Evolutionary conservation across 2,329 filamentous ascomycete genomes (phyloP).

Genomic region (Huntiella decipiens): DNA sequence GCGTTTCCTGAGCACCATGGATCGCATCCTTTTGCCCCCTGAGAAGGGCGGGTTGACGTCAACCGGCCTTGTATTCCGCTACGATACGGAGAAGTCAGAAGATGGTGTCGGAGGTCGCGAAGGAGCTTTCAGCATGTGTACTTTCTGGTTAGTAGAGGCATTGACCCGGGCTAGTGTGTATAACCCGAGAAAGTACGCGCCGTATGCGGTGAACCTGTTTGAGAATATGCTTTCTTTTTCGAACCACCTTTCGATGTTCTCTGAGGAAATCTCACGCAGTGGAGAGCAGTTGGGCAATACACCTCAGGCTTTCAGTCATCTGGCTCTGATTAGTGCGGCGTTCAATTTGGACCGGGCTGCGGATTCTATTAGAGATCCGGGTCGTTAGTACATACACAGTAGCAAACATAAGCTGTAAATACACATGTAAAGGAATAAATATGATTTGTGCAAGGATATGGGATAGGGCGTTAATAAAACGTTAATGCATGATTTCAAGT

Average conservation of each 20-base stretch:
- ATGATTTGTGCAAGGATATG: no score
- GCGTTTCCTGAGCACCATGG: conserved; percentile 52
- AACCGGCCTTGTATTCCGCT: conserved; percentile 57
- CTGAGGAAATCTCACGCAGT: conserved; percentile 54
- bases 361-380: background rate
- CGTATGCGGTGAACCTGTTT: conserved; percentile 47
- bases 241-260: conserved; percentile 63
- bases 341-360: conserved; percentile 49
- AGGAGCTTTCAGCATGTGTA: conserved; percentile 66
- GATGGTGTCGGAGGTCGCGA: conserved; percentile 58
- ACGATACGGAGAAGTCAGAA: conserved; percentile 48
- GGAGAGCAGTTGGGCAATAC: conserved; percentile 67
- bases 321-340: conserved; percentile 57
- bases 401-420: no score
- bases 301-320: conserved; percentile 59
- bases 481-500: no score
- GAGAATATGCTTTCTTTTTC: conserved; percentile 62
- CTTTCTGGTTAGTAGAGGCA: conserved; percentile 66
- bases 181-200: conserved; percentile 41
- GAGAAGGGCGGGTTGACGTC: conserved; percentile 60
- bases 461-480: no score
- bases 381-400: no score
- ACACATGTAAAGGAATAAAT: no score
- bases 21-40: conserved; percentile 50
- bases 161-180: conserved; percentile 49